Conservation (phyloP, 2,329 filamentous ascomycete species). For the Bretziella fagacearum region DNA sequence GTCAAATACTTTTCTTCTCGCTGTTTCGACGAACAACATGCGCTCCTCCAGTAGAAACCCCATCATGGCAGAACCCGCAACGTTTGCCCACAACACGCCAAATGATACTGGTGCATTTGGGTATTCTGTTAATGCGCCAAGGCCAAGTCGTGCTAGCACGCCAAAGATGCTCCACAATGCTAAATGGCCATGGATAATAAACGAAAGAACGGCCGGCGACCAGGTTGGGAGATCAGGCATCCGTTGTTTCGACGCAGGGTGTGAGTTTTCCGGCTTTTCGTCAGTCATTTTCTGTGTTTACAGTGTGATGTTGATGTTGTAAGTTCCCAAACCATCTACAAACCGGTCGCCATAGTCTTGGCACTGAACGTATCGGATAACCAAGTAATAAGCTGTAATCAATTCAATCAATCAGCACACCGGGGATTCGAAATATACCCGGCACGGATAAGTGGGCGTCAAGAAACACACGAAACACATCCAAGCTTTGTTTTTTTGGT, state of each 20-base stretch:
- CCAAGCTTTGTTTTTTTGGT: no score
- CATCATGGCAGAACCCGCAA: constrained; percentile 64
- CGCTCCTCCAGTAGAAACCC: constrained; percentile 72
- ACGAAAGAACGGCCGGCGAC: background rate
- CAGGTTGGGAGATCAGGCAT: background rate
- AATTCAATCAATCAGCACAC: no score
- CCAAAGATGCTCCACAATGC: constrained; percentile 74
- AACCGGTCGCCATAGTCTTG: no score
- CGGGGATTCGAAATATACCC: no score
- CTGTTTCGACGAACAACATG: constrained; percentile 43
- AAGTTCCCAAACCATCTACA: no score
- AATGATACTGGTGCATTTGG: constrained; percentile 59
- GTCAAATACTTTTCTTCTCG: background rate
- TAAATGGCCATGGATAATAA: constrained; percentile 62
- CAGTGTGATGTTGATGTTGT: no score
- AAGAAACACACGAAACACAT: no score
- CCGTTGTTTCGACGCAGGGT: background rate
- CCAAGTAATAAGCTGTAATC: no score
- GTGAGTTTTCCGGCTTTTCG: constrained; percentile 1
- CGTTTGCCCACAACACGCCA: constrained; percentile 72
- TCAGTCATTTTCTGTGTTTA: background rate
- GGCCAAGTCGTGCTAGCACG: constrained; percentile 64
- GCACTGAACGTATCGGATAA: no score
- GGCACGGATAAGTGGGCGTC: no score
- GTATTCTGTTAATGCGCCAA: constrained; percentile 66